Percentiles rank a stretch among this genome's conserved stretches.
phyloP scores from a whole-genome alignment of 2,329 filamentous ascomycete species.

The Alternaria ventricosa region DNA sequence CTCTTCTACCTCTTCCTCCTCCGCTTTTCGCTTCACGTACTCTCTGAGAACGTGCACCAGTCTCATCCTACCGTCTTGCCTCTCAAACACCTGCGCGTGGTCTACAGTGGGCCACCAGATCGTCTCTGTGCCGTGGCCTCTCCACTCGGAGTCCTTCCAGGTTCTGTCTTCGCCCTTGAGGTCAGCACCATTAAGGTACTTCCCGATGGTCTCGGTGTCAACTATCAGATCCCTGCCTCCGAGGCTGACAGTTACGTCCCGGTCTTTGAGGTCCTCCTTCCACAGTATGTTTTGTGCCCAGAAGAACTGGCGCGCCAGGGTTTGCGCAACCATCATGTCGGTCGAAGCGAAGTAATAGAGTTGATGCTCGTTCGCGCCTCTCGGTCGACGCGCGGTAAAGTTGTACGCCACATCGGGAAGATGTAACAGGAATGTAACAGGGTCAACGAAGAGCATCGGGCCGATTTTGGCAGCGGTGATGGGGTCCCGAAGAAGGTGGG shows the following conservation, averaged over 20 bases:
- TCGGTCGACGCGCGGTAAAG: constrained; percentile 55
- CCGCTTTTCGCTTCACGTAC: constrained; percentile 25
- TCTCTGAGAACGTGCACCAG: constrained; percentile 34
- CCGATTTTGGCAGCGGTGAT: constrained; percentile 56
- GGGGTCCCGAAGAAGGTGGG: constrained; percentile 64
- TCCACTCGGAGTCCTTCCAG: constrained; percentile 47
- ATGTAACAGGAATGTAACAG: constrained; percentile 71
- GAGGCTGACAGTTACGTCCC: constrained; percentile 63
- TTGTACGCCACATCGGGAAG: constrained; percentile 75
- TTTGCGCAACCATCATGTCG: constrained; percentile 70
- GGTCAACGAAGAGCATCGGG: constrained; percentile 63
- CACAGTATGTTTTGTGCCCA: constrained; percentile 75
- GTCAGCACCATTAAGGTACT: constrained; percentile 59
- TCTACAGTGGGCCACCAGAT: constrained; percentile 67
- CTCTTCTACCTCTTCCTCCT: constrained; percentile 13
- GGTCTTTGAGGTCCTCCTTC: constrained; percentile 66
- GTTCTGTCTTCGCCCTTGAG: constrained; percentile 33
- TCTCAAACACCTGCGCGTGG: constrained; percentile 63
- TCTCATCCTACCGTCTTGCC: constrained; percentile 29
- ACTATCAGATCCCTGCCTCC: constrained; percentile 70
- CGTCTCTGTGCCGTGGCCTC: constrained; percentile 59
- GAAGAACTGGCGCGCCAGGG: constrained; percentile 71
- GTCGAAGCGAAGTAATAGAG: constrained; percentile 74
- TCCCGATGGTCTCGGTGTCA: constrained; percentile 63
- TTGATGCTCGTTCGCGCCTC: constrained; percentile 70